Base-by-base conservation (phyloP, 352 stramenopile genomes). In the Globisporangium okanoganense region DNA sequence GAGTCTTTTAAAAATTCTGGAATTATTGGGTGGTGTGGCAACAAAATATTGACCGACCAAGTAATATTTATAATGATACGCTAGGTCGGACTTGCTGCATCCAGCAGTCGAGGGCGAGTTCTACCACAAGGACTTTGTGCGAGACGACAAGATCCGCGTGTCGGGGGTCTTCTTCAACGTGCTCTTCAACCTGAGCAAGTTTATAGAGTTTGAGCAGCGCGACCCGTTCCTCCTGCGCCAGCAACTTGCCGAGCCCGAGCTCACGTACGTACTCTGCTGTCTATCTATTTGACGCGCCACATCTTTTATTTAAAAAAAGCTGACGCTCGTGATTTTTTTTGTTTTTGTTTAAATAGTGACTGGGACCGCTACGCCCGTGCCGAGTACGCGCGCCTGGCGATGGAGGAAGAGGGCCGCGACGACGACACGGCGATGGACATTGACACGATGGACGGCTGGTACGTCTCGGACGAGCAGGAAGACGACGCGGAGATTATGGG, bases 171-270 rank as follows among this genome's bases (percentile, higher is more conserved):
- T 99, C 50, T 99, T 99, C 78, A 98, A 99, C 78, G 97, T 98
- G 35, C 81, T 99, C 24, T 99, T 99, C 84, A 99, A 99, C 76
- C 78, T 99, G 40, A 99, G 97, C 90, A 99, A 99, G 72, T 99
- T 99, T 60, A 97, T 99, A 47, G 87, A 96, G 59, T 99, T 99
- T 75, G 97, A 99, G 78, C 92, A 98, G 71, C 83, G 97, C 22
- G 97, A 99, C 76, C 97, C 97, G 18, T 99, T 99, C 74, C 76
- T 98, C 38, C 83, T 99, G 67, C 90, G 97, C 43, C 95, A 98
- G 69, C 86, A 95, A 61, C 71, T 96, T n/a, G 82, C 85, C 2
- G 83, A 95, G 65, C 86, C 86, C 16, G 86, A 95, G 67, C 76
- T 95, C 24, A 95, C 84, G 84, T 94, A 75, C 52, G 79, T 84